Conservation (phyloP, 1,284 basidiomycete species). For the Cryptococcus depauperatus region DNA sequence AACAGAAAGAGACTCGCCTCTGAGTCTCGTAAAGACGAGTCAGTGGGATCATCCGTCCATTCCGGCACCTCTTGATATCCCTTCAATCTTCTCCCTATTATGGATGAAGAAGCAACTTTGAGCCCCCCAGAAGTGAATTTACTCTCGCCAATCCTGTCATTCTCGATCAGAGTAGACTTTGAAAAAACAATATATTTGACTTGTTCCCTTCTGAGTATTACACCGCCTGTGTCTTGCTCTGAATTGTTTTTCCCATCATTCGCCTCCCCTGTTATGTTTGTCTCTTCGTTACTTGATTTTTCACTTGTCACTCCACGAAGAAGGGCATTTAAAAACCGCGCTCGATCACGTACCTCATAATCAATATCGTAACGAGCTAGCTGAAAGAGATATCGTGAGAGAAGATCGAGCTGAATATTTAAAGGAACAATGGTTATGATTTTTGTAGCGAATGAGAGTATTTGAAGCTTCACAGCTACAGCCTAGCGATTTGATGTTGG, state of each 20-base stretch:
- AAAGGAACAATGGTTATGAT: conserved; percentile 61
- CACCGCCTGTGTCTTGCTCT: conserved; percentile 55
- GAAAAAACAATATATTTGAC: conserved; percentile 69
- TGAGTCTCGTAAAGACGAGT: conserved; percentile 44
- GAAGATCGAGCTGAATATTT: conserved; percentile 46
- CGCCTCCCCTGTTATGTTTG: conserved; percentile 13
- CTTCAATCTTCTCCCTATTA: conserved; percentile 26
- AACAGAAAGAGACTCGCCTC: conserved; percentile 22
- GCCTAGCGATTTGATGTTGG: too few species aligned
- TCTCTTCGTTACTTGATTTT: conserved; percentile 9
- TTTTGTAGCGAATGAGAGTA: conserved; percentile 73
- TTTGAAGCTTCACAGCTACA: conserved; percentile 66
- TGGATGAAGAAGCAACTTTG: conserved; percentile 38
- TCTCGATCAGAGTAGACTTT: conserved; percentile 50
- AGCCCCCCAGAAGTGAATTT: conserved; percentile 4
- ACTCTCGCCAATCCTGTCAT: not conserved
- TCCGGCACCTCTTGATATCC: conserved; percentile 38
- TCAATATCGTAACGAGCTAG: conserved; percentile 79
- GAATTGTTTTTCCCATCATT: too few species aligned
- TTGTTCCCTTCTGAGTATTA: conserved; percentile 71
- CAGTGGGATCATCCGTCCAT: conserved; percentile 48
- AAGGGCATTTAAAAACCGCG: conserved; percentile 66
- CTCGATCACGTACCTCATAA: conserved; percentile 82
- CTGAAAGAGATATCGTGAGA: conserved; percentile 65
- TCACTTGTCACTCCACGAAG: conserved; percentile 50